Conservation (phyloP, 805 yeast species). For the Tetrapisispora pingtungensis region DNA sequence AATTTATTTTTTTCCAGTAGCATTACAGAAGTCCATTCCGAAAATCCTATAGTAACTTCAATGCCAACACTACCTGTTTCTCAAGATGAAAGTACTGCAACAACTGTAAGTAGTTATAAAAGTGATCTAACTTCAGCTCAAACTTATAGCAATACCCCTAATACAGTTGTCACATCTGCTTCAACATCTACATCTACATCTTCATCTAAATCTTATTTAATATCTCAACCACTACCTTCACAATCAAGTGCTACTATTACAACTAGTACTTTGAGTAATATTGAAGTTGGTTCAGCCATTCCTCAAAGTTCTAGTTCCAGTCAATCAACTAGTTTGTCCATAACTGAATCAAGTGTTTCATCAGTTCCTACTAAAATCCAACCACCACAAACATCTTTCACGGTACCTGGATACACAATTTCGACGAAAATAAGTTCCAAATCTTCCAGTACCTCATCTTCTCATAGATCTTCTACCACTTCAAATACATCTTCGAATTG, state of each 20-base stretch:
- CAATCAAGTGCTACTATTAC: background rate
- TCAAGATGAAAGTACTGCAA: background rate
- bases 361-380: background rate
- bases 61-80: too few relatives aligned
- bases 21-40: too few relatives aligned
- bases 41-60: too few relatives aligned
- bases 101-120: background rate
- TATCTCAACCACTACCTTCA: background rate
- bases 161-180: too few relatives aligned
- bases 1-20: too few relatives aligned
- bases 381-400: background rate
- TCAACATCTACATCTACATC: background rate
- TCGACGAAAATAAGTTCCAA: background rate
- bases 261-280: background rate
- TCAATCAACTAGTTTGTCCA: too few relatives aligned
- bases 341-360: background rate
- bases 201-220: too few relatives aligned
- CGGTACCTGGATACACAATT: background rate
- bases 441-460: slow-evolving; percentile 5
- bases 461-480: slow-evolving; percentile 7
- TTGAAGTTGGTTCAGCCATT: background rate
- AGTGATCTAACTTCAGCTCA: background rate
- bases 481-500: slow-evolving; percentile 32
- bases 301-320: background rate
- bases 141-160: background rate